Evolutionary conservation across 176 grass and related monocot genomes (phyloP).

Genomic region (Chrysopogon serrulatus): DNA sequence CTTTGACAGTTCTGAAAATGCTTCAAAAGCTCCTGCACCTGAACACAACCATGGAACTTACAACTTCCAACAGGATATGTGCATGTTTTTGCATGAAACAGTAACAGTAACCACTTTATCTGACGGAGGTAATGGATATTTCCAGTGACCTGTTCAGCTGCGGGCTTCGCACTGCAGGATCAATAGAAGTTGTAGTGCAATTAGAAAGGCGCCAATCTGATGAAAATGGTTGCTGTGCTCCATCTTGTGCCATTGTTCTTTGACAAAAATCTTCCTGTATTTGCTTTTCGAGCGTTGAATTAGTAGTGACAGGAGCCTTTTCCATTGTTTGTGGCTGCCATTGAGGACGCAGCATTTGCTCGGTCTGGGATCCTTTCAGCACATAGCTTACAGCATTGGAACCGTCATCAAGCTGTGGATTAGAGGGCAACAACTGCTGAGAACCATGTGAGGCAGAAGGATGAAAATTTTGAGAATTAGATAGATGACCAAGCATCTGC

Average conservation of each 20-base stretch:
- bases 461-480: conserved; percentile 58
- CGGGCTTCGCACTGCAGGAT: conserved; percentile 19
- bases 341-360: conserved; percentile 45
- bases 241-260: conserved; percentile 45
- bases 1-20: conserved; percentile 71
- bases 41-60: conserved; percentile 64
- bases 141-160: conserved; percentile 37
- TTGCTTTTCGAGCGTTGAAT: conserved; percentile 62
- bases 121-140: conserved; percentile 66
- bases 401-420: conserved; percentile 36
- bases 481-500: conserved; percentile 52
- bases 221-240: conserved; percentile 39
- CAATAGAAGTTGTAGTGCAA: conserved; percentile 24
- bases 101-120: conserved; percentile 69
- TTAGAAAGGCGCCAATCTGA: conserved; percentile 43
- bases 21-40: conserved; percentile 71
- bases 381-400: conserved; percentile 47
- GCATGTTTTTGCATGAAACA: conserved; percentile 86
- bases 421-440: conserved; percentile 51
- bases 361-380: conserved; percentile 48
- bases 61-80: conserved; percentile 66
- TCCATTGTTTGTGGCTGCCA: conserved; percentile 53
- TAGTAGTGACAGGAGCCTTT: conserved; percentile 46
- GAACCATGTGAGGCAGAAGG: conserved; percentile 52
- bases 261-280: conserved; percentile 66